Conservation (phyloP, 1,139 yeast species). For the Petasospora rhodanensis region DNA sequence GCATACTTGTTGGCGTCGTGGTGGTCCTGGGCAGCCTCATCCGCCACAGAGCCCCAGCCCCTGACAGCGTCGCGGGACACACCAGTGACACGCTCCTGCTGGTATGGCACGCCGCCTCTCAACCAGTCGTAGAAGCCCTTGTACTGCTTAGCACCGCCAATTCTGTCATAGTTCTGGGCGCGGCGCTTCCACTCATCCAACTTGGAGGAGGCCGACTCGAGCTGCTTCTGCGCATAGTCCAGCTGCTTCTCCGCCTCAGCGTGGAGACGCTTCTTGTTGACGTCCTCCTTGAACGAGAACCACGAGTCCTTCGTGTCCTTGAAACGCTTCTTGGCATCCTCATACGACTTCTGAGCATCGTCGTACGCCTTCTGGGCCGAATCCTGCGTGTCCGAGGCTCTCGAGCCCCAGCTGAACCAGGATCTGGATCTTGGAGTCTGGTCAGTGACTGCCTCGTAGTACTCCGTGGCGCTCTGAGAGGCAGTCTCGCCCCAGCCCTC, state of each 20-base stretch:
- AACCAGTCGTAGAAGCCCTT: slow-evolving; percentile 25
- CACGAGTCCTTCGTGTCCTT: slow-evolving; percentile 26
- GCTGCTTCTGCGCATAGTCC: slow-evolving; percentile 25
- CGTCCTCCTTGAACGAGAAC: slow-evolving; percentile 26
- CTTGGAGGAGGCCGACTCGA: slow-evolving; percentile 23
- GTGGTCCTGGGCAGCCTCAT: slow-evolving; percentile 37
- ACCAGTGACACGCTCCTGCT: slow-evolving; percentile 28
- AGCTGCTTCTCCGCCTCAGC: slow-evolving; percentile 27
- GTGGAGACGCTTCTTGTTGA: slow-evolving; percentile 24
- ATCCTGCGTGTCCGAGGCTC: slow-evolving; percentile 19
- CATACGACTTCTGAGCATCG: slow-evolving; percentile 26
- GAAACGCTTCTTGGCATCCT: slow-evolving; percentile 19
- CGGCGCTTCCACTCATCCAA: slow-evolving; percentile 25
- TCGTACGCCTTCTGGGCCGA: slow-evolving; percentile 21
- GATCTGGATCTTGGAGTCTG: slow-evolving; percentile 21
- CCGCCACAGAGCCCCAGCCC: slow-evolving; percentile 44
- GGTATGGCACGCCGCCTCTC: slow-evolving; percentile 22
- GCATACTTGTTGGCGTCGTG: slow-evolving; percentile 27
- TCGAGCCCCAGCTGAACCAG: slow-evolving; percentile 18
- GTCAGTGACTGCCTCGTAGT: slow-evolving; percentile 27
- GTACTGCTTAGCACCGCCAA: slow-evolving; percentile 3
- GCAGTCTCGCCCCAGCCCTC: slow-evolving; percentile 43
- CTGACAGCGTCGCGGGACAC: slow-evolving; percentile 31
- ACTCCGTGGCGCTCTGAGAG: slow-evolving; percentile 35
- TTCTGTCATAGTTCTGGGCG: slow-evolving; percentile 13